Conservation (phyloP, 306 rosid genomes). For the Trichosanthes cucumerina region DNA sequence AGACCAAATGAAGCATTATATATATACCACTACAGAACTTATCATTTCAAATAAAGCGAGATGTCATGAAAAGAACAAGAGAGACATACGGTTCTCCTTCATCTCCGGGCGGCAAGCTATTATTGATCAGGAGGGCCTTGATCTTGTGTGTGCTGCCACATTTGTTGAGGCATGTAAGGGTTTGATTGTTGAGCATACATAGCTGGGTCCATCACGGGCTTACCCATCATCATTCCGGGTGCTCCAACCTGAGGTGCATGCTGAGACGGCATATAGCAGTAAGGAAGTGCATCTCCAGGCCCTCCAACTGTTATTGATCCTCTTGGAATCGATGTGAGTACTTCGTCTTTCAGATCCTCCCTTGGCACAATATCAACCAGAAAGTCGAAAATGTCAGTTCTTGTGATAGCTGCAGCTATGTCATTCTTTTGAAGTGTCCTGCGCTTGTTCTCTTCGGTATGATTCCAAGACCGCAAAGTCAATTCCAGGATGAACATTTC, state of each 20-base stretch:
- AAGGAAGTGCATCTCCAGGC: conserved; percentile 26
- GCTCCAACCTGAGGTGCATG: conserved; percentile 36
- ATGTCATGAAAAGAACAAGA: neutral
- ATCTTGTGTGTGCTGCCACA: conserved; percentile 47
- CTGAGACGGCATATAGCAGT: conserved; percentile 30
- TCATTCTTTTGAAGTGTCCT: conserved; percentile 55
- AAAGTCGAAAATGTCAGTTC: conserved; percentile 53
- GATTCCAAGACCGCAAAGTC: conserved; percentile 64
- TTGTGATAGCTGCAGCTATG: conserved; percentile 54
- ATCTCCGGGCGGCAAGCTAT: conserved; percentile 2
- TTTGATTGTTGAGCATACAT: conserved; percentile 39
- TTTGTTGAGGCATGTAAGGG: conserved; percentile 44
- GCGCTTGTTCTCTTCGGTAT: conserved; percentile 56
- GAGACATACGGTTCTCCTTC: conserved; percentile 20
- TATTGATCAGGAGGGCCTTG: conserved; percentile 46
- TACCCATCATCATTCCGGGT: conserved; percentile 51
- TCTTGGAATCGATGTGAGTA: conserved; percentile 43
- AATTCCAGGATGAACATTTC: conserved; percentile 55
- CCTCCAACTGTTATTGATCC: conserved; percentile 35
- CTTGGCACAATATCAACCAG: conserved; percentile 53
- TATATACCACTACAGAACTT: conserved; percentile 4
- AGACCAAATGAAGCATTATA: neutral
- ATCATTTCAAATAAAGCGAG: neutral
- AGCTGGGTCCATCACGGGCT: conserved; percentile 44
- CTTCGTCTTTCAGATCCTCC: conserved; percentile 58